Conservation (phyloP, 164 flowering plant genomes). For the Vitis rotundifolia region DNA sequence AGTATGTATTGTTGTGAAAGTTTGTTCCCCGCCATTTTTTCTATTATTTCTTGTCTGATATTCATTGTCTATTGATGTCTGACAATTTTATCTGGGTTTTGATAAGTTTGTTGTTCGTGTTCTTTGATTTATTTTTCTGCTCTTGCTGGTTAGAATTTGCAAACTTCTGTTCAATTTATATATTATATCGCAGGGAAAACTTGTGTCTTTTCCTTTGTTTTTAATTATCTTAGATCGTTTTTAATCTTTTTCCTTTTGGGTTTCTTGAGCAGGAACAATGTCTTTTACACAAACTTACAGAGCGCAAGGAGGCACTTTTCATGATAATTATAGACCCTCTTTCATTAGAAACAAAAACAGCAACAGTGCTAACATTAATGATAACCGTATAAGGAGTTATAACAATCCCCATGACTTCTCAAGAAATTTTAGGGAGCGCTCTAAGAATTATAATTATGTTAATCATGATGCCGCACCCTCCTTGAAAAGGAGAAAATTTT, state of each 20-base stretch:
- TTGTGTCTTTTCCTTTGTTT: not conserved
- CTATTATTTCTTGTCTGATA: too few species aligned
- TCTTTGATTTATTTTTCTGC: too few species aligned
- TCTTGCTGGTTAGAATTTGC: too few species aligned
- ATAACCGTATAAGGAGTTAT: conserved; percentile 11
- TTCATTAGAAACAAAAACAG: conserved; percentile 20
- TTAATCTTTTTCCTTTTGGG: not conserved
- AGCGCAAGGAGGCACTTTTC: conserved; percentile 29
- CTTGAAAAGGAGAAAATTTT: conserved; percentile 60
- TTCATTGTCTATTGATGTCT: too few species aligned
- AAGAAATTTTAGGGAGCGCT: conserved; percentile 24
- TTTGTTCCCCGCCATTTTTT: too few species aligned
- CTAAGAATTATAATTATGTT: conserved; percentile 13
- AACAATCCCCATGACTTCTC: conserved; percentile 20
- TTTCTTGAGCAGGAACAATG: conserved; percentile 34
- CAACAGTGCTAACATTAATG: conserved; percentile 11
- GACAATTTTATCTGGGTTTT: too few species aligned
- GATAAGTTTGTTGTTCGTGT: too few species aligned
- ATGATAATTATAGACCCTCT: conserved; percentile 26
- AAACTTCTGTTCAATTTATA: too few species aligned
- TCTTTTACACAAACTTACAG: conserved; percentile 31
- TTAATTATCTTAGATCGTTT: not conserved
- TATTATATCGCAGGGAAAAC: not conserved
- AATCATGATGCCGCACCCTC: conserved; percentile 37
- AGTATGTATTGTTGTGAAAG: too few species aligned